These are phyloP conservation scores for Nephelium lappaceum DNA, from an alignment of 345 rosid species.

Conservation along the genomic window DNA sequence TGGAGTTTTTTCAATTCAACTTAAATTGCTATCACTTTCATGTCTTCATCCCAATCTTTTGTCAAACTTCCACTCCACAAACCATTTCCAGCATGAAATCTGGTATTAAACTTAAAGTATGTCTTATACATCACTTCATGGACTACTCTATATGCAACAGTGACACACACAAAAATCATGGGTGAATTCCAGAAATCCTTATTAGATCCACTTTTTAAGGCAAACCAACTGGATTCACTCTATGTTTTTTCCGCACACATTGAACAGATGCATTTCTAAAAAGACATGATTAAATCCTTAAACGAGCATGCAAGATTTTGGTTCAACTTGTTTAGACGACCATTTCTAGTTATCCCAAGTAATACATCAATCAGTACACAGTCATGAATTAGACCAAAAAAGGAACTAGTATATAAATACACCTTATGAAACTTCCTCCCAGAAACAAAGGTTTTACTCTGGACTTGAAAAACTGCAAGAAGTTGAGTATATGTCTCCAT, in stretches of 20 bases:
- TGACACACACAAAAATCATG: not conserved
- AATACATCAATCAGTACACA: not conserved
- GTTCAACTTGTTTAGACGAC: not conserved
- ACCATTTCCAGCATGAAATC: conserved; percentile 11
- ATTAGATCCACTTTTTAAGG: conserved; percentile 2
- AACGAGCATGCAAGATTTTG: not conserved
- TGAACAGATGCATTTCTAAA: not conserved
- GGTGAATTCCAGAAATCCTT: not conserved
- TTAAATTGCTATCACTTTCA: not conserved
- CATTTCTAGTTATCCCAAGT: conserved; percentile 2
- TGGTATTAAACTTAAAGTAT: not conserved
- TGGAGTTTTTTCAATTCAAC: not conserved
- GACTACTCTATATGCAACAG: not conserved
- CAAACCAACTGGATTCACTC: not conserved
- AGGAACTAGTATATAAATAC: not conserved
- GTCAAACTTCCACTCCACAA: conserved; percentile 3
- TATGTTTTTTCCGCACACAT: not conserved
- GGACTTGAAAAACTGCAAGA: conserved; percentile 78
- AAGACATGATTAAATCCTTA: not conserved
- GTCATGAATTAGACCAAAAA: not conserved
- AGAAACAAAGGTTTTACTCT: conserved; percentile 53
- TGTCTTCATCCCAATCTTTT: not conserved
- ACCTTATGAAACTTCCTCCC: conserved; percentile 59
- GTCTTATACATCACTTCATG: not conserved
- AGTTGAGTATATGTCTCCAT: conserved; percentile 66